Evolutionary conservation across 2,329 filamentous ascomycete genomes (phyloP).

Genomic region (Graphiopsis chlorocephala): DNA sequence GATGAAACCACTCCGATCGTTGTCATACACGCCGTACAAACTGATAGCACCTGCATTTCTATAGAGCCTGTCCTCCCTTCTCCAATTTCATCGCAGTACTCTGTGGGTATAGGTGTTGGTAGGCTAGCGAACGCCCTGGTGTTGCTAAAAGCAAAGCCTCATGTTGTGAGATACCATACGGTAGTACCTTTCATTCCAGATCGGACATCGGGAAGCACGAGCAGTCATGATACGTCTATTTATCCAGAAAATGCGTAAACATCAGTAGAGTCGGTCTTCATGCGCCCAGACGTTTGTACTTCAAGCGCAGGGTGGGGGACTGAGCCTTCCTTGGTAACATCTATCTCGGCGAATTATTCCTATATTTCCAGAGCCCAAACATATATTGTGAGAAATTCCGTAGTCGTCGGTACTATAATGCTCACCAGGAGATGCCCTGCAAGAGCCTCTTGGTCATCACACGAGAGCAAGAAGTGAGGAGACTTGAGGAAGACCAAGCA

Average conservation of each 20-base stretch:
- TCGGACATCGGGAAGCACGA: background rate
- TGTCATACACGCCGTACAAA: background rate
- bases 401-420: background rate
- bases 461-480: background rate
- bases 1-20: background rate
- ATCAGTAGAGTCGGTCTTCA: background rate
- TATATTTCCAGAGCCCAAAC: background rate
- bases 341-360: background rate
- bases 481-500: background rate
- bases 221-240: background rate
- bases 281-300: background rate
- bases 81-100: background rate
- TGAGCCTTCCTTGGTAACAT: background rate
- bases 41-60: background rate
- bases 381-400: background rate
- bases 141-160: background rate
- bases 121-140: background rate
- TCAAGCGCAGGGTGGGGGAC: background rate
- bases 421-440: background rate
- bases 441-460: background rate
- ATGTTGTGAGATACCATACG: background rate
- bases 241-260: background rate
- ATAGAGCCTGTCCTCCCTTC: background rate
- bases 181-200: background rate
- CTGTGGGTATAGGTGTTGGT: background rate